Conservation (phyloP, 1,284 basidiomycete species). For the Mycena citricolor region DNA sequence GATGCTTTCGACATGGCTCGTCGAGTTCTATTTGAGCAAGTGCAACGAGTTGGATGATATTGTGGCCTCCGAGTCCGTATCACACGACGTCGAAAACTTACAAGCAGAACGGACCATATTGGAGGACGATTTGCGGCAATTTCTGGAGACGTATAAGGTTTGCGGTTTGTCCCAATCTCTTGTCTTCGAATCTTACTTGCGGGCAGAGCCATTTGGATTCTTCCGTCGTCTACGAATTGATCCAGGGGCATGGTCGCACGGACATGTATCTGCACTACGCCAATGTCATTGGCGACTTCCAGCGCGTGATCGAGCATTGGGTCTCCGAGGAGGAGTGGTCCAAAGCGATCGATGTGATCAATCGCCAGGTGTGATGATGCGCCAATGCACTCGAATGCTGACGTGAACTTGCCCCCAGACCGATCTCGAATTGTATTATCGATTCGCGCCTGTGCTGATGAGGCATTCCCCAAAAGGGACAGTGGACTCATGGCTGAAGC, state of each 20-base stretch:
- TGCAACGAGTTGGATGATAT: constrained; percentile 95
- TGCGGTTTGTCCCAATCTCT: constrained; percentile 56
- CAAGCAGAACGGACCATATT: constrained; percentile 79
- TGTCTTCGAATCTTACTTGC: constrained; percentile 36
- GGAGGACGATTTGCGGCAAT: constrained; percentile 91
- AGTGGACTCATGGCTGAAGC: constrained; percentile 90
- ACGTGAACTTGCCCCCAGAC: constrained; percentile 59
- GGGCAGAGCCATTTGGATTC: constrained; percentile 78
- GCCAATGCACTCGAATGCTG: constrained; percentile 29
- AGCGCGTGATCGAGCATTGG: constrained; percentile 91
- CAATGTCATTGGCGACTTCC: constrained; percentile 76
- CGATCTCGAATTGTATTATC: constrained; percentile 89
- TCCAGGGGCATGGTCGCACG: constrained; percentile 88
- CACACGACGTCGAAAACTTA: constrained; percentile 86
- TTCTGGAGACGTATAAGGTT: constrained; percentile 91
- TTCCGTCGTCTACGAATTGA: constrained; percentile 87
- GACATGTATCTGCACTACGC: constrained; percentile 95
- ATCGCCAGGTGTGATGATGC: constrained; percentile 67
- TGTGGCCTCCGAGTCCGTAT: constrained; percentile 79
- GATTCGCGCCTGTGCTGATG: constrained; percentile 87
- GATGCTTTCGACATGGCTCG: constrained; percentile 98
- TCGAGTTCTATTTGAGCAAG: constrained; percentile 96
- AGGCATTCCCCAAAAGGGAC: constrained; percentile 85
- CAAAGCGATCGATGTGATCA: constrained; percentile 87
- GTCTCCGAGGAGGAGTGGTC: constrained; percentile 89